Conservation (phyloP, 805 yeast species). For the Nadsonia fulvescens region DNA sequence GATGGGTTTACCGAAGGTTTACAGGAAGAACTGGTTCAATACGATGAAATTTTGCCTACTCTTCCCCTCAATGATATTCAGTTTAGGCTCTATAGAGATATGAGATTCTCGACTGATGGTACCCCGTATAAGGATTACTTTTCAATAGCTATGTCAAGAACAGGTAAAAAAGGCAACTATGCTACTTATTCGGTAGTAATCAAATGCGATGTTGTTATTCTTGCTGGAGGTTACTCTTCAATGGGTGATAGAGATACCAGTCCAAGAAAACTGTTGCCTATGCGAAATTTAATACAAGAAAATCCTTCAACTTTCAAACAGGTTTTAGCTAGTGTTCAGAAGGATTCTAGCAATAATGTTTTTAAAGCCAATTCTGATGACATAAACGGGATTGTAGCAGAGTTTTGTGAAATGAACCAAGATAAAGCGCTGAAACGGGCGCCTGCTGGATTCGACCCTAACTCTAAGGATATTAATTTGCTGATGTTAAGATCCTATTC, state of each 20-base stretch:
- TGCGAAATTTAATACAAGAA: slow-evolving; percentile 1
- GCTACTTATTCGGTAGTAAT: slow-evolving; percentile 11
- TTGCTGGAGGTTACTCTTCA: slow-evolving; percentile 4
- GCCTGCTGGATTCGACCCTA: slow-evolving; percentile 11
- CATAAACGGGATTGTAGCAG: slow-evolving; percentile 4
- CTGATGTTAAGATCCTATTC: slow-evolving; percentile 7
- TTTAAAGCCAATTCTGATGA: slow-evolving; percentile 1
- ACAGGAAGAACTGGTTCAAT: slow-evolving; percentile 5
- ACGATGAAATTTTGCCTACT: slow-evolving; percentile 10
- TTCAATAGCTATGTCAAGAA: slow-evolving; percentile 11
- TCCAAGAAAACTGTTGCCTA: slow-evolving; percentile 1
- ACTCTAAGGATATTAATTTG: slow-evolving; percentile 9
- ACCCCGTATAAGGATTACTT: slow-evolving; percentile 12
- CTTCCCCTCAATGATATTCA: slow-evolving; percentile 10
- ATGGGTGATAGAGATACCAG: slow-evolving; percentile 3
- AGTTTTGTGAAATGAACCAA: slow-evolving; percentile 10
- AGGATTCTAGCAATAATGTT: slow-evolving; percentile 1
- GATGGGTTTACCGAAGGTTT: slow-evolving; percentile 10
- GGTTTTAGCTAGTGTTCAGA: slow-evolving; percentile 1
- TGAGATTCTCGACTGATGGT: slow-evolving; percentile 10
- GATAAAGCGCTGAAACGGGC: slow-evolving; percentile 9
- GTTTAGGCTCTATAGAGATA: slow-evolving; percentile 11
- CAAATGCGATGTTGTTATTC: slow-evolving; percentile 7
- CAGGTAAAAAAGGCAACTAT: slow-evolving; percentile 10
- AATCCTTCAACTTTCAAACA: slow-evolving; percentile 2